Conservation (phyloP, 2,329 filamentous ascomycete genomes). For the Hypocrella siamensis region DNA sequence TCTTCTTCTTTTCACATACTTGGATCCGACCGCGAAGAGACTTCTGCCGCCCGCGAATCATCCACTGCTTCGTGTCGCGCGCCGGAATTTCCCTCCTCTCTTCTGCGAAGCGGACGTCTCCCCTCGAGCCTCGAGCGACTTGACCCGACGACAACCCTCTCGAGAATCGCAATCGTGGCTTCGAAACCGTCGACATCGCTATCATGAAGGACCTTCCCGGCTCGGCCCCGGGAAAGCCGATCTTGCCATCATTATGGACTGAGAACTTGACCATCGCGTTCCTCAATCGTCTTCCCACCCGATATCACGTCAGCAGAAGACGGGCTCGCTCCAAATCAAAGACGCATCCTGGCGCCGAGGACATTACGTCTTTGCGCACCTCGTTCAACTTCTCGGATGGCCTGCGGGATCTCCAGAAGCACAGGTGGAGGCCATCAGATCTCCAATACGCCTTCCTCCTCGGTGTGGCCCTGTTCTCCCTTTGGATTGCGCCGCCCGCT, state of each 20-base stretch:
- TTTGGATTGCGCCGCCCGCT: conserved; percentile 69
- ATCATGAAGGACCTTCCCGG: conserved; percentile 23
- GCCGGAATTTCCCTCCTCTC: conserved; percentile 1
- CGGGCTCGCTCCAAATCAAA: conserved; percentile 24
- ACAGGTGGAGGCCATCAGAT: conserved; percentile 72
- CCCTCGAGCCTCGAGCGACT: conserved; percentile 3
- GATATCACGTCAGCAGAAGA: conserved; percentile 21
- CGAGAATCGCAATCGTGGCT: conserved; percentile 5
- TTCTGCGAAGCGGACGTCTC: conserved; percentile 5
- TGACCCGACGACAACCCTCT: conserved; percentile 2
- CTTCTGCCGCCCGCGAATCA: conserved; percentile 1
- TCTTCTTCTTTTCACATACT: conserved; percentile 9
- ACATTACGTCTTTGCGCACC: conserved; percentile 61
- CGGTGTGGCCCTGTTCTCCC: conserved; percentile 63
- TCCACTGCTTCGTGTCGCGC: conserved; percentile 1
- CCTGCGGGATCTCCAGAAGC: conserved; percentile 56
- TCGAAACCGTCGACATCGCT: conserved; percentile 3
- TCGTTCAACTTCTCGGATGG: conserved; percentile 73
- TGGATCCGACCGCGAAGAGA: conserved; percentile 9
- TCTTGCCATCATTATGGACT: conserved; percentile 23
- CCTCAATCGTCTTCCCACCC: conserved; percentile 24
- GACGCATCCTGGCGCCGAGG: conserved; percentile 25
- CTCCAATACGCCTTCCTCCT: conserved; percentile 68
- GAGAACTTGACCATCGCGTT: conserved; percentile 25
- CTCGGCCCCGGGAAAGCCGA: conserved; percentile 22